These are phyloP conservation scores for Choiromyces venosus DNA, from an alignment of 495 filamentous ascomycete genomes.

Conservation along the genomic window DNA sequence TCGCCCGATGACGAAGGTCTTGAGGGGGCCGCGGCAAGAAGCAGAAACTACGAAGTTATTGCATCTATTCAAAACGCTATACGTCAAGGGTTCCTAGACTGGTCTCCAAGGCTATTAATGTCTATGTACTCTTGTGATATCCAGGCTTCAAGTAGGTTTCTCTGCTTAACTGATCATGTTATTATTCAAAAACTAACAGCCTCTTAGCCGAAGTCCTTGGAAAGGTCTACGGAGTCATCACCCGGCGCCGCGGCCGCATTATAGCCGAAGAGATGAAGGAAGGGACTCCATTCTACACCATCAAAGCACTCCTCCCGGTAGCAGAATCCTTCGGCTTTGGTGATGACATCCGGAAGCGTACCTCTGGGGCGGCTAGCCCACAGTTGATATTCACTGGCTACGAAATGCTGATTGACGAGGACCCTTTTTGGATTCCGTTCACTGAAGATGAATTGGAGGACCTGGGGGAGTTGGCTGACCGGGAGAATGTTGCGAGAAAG, in stretches of 20 bases:
- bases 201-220: conserved; percentile 80
- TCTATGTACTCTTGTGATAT: conserved; percentile 99
- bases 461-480: conserved; percentile 84
- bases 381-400: conserved; percentile 91
- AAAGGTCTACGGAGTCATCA: conserved; percentile 87
- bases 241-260: conserved; percentile 81
- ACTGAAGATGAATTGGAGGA: conserved; percentile 97
- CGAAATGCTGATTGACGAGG: conserved; percentile 77
- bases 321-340: conserved; percentile 93
- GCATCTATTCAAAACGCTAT: conserved; percentile 81
- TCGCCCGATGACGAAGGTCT: conserved; percentile 53
- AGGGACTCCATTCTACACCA: conserved; percentile 93
- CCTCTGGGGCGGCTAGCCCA: conserved; percentile 80
- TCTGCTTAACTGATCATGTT: neutral
- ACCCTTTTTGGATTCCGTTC: conserved; percentile 95
- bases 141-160: conserved; percentile 74
- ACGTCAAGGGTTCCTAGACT: conserved; percentile 82
- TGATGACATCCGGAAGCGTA: conserved; percentile 92
- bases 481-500: conserved; percentile 88
- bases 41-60: conserved; percentile 85
- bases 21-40: conserved; percentile 63
- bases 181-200: conserved; percentile 7
- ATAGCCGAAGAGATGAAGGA: conserved; percentile 87
- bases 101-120: conserved; percentile 85
- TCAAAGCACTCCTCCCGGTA: conserved; percentile 76